Base-by-base conservation (phyloP, 331 rosid species). In the Erythrophleum ivorense region DNA sequence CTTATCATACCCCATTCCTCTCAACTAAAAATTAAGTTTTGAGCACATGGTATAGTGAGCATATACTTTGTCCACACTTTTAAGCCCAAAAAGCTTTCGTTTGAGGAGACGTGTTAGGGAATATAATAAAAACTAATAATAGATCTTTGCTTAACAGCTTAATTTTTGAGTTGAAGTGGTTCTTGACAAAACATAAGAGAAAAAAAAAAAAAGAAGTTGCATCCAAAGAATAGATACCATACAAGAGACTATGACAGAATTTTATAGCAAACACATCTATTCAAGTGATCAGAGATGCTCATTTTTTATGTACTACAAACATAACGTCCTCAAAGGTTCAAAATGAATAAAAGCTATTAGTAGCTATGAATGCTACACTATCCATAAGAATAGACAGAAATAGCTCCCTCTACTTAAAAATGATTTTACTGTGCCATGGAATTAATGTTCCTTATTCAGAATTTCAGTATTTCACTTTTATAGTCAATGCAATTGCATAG, bases 121-220 rank as follows among this genome's bases (percentile, higher is more conserved):
- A 2, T 36, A 36, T 36, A 2, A 36, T 36, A 36, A 36, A 36
- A 36, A 36, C 5, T 36, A 36, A 1, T 36, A 2, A 4, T 36
- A 0, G 40, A 36, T 4, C 40, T 36, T 36, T 4, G 5, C 5
- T 36, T 36, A 36, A 36, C 40, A 36, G 5, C 46, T 41, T 41
- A 41, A 41, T 1, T 41, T 41, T 36, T 36, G 40, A 36, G 40
- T 36, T 36, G 40, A 36, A 24, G 41, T 38, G 3, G 46, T 43
- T 43, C 46, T 43, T 43, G 46, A 43, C 46, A 43, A 43, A 43
- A 86, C 43, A 74, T 43, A 50, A 76, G 43, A 62, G 12, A 57
- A 64, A 70, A 75, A 41, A 73, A 75, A 9, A 41, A 33, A 78
- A 64, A 75, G 53, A 64, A 11, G 54, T 72, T 49, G 36, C 75